Evolutionary conservation across 208 protist genomes (phyloP), one percentile per base, ranked within the genome.

Genomic region (Trypanosoma avium): DNA sequence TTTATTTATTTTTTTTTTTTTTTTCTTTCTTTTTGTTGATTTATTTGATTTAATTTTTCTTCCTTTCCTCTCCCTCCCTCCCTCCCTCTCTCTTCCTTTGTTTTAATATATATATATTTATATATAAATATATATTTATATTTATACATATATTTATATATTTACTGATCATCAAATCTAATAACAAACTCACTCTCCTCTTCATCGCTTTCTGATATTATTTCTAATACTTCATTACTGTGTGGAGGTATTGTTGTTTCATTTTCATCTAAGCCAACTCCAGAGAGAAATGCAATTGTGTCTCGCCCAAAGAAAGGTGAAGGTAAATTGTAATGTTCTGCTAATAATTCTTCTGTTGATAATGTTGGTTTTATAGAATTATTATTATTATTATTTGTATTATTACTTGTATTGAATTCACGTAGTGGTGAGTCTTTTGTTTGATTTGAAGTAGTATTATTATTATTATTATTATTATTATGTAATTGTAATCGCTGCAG

Each of bases 161-260:
- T 33, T 48, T 17, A 61, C 8, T 49, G 17, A 27, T 17, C 40
- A 21, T 46, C 55, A 61, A 61, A 49, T n/a, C 21, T 15, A 17
- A 26, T 22, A 17, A 61, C 26, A 48, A 61, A 49, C 15, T 61
- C 55, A 30, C 40, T 49, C 26, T 49, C 21, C 35, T 61, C 40
- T 12, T 61, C 55, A 30, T 22, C 24, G 3, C 35, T 40, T 19
- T 21, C 26, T 3, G 35, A 47, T 22, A 19, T 12, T 4, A 61
- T 61, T 9, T 26, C n/a, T n/a, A n/a, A n/a, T n/a, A n/a, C 8
- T 5, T 47, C 21, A 27, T 29, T 49, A 29, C 4, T 27, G 38
- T 35, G 40, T 7, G 10, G n/a, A 12, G 42, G 42, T 47, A 26
- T 15, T n/a, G 26, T 2, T 3, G 26, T 3, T 13, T 61, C 55